Percentiles rank a stretch among this genome's conserved stretches.
These are phyloP conservation scores for Thielaviopsis ethacetica DNA, from an alignment of 2,329 filamentous ascomycete genomes.

Conservation along the genomic window DNA sequence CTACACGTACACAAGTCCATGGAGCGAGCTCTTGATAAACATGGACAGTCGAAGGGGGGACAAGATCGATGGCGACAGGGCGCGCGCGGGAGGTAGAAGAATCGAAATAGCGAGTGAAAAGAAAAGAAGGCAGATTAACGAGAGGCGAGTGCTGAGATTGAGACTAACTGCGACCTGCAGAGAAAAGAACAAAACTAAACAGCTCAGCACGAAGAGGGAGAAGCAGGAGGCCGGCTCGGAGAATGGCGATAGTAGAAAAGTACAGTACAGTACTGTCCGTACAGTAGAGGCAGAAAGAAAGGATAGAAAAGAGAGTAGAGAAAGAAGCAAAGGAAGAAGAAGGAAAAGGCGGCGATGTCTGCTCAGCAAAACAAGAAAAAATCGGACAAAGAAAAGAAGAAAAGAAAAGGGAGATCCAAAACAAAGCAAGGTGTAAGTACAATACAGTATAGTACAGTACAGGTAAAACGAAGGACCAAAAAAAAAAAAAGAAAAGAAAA, in stretches of 20 bases:
- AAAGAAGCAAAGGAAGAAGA: background rate
- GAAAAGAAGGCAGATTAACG: background rate
- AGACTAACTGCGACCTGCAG: background rate
- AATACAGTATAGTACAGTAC: background rate
- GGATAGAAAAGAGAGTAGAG: background rate
- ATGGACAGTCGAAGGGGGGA: conserved; percentile 24
- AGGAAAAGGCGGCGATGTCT: background rate
- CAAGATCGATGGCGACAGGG: conserved; percentile 21
- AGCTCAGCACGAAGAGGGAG: background rate
- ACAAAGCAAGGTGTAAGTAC: background rate
- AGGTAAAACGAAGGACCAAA: background rate
- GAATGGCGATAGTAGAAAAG: background rate
- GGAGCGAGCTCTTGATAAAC: background rate
- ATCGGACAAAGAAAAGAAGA: background rate
- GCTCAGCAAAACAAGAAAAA: background rate
- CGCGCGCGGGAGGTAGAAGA: background rate
- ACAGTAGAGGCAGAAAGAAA: background rate
- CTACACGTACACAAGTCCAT: background rate
- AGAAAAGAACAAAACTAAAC: background rate
- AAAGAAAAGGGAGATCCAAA: background rate
- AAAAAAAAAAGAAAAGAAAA: background rate
- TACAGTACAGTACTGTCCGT: no score
- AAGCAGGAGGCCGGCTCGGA: background rate
- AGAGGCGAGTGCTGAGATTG: background rate
- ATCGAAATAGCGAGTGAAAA: background rate